Conservation (phyloP, 257 asterid genomes). For the Nicotiana otophora region DNA sequence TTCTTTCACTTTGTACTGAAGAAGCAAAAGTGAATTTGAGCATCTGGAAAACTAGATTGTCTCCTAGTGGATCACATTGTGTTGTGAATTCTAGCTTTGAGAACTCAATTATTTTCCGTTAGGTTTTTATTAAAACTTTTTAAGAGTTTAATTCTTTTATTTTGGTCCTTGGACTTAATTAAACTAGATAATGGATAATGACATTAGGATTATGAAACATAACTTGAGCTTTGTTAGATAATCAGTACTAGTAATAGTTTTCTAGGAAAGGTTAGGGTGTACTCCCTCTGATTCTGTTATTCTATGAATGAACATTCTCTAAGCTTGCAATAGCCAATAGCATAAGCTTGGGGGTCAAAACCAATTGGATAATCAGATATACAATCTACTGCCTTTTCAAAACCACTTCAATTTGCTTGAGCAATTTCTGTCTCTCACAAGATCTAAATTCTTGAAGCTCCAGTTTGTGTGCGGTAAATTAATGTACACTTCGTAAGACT, state of each 20-base stretch:
- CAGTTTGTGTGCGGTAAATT: neutral
- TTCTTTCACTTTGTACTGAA: neutral
- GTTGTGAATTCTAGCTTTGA: neutral
- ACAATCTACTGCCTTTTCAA: neutral
- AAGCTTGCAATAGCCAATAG: neutral
- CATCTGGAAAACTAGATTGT: neutral
- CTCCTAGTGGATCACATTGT: neutral
- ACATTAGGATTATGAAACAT: neutral
- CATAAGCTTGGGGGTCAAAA: neutral
- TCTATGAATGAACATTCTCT: neutral
- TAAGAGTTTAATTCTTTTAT: neutral
- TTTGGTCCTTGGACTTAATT: neutral
- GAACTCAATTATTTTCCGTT: neutral
- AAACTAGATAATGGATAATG: neutral
- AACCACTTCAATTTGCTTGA: neutral
- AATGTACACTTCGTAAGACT: neutral
- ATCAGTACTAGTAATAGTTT: neutral
- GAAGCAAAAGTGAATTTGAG: neutral
- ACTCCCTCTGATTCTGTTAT: neutral
- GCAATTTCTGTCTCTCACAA: neutral
- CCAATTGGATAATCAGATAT: neutral
- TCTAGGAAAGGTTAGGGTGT: neutral
- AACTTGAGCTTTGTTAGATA: neutral
- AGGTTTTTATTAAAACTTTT: neutral
- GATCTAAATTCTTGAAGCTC: neutral